Conservation (phyloP, 306 rosid species). For the Fagus crenata region DNA sequence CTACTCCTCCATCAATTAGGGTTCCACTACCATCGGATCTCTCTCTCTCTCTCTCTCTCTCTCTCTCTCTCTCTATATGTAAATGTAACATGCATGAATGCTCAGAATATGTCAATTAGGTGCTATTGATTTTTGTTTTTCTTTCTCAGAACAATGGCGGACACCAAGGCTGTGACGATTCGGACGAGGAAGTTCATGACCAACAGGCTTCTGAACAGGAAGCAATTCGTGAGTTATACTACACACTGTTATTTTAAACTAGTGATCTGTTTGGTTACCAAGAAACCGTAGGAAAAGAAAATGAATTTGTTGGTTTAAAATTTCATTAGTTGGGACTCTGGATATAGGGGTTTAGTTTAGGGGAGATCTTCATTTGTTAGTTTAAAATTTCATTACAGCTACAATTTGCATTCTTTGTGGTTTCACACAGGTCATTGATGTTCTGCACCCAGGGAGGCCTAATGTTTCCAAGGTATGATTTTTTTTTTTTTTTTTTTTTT, state of each 20-base stretch:
- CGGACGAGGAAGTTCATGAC: conserved; percentile 28
- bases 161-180: conserved; percentile 17
- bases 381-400: too few species aligned
- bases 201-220: conserved; percentile 17
- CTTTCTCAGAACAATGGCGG: conserved; percentile 3
- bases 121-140: neutral
- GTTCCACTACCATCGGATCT: neutral
- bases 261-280: neutral
- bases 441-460: conserved; percentile 39
- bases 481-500: too few species aligned
- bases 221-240: conserved; percentile 19
- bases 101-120: too few species aligned
- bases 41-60: too few species aligned
- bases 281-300: neutral
- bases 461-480: conserved; percentile 34
- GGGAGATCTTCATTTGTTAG: neutral
- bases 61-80: too few species aligned
- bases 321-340: neutral
- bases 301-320: neutral
- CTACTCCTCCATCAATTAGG: neutral
- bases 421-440: conserved; percentile 33
- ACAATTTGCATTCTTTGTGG: neutral
- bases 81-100: too few species aligned
- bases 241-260: neutral
- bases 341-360: neutral